Base-by-base conservation (phyloP, 371 early-diverging fungal species). In the Smittium culicis region DNA sequence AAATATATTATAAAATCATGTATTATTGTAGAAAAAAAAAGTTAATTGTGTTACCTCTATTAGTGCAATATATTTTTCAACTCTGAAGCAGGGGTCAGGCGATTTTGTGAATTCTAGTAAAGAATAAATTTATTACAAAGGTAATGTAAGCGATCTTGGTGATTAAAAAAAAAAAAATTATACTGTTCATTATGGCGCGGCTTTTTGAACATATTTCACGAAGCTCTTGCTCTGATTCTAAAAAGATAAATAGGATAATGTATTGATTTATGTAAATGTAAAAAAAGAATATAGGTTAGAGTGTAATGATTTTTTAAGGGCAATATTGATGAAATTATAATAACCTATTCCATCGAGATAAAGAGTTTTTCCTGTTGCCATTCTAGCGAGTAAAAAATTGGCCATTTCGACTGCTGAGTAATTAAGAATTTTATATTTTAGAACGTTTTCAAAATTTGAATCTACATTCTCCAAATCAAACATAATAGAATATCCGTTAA, bases 321-420 rank as follows among this genome's bases (percentile, higher is more conserved):
- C n/a, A n/a, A n/a, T n/a, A n/a, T n/a, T n/a, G n/a, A n/a, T n/a
- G 25, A 29, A 29, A 14, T 59, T 29, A 59, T 29, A 14, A 5
- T 27, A 11, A 59, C 60, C 60, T 59, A 29, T 27, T 29, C 60
- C 60, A n/a, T 63, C 31, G 32, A n/a, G 31, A 35, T 63, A 63
- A n/a, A 63, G 31, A 5, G 32, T 30, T n/a, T 35, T 27, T 27
- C 31, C 63, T 24, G 34, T 32, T n/a, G 63, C 2, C 33, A 63
- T 11, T 32, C 63, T 27, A 30, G 63, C 20, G 34, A 63, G 29
- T 35, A 63, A 33, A 33, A 63, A 63, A n/a, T 2, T n/a, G 17
- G 63, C 63, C 63, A 63, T 63, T 63, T 63, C 63, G n/a, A 34
- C n/a, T 32, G 33, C 2, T 5, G 63, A 63, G 33, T 63, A 32